These are phyloP conservation scores for Microbotryomycetes sp. DNA, from an alignment of 1,284 basidiomycete genomes.

Conservation along the genomic window DNA sequence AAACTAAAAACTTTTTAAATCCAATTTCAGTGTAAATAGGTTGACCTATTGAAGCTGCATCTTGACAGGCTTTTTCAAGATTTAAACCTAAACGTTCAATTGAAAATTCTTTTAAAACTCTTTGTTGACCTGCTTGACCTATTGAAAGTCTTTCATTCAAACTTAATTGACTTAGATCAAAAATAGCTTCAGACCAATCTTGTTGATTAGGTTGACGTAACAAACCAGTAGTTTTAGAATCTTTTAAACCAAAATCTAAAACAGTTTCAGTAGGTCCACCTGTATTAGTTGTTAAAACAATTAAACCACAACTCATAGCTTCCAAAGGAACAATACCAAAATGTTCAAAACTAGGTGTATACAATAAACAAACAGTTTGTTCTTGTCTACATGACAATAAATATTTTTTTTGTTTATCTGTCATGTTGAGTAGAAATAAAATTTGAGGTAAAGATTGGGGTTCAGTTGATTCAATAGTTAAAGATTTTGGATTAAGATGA, in stretches of 20 bases:
- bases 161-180: conserved; percentile 55
- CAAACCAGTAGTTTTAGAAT: conserved; percentile 53
- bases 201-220: conserved; percentile 56
- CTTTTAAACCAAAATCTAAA: conserved; percentile 48
- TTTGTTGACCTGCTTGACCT: conserved; percentile 51
- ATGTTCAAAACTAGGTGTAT: conserved; percentile 93
- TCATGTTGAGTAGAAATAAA: conserved; percentile 80
- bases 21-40: conserved; percentile 25
- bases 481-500: conserved; percentile 28
- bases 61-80: conserved; percentile 57
- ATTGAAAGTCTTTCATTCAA: conserved; percentile 50
- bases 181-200: conserved; percentile 63
- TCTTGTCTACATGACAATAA: conserved; percentile 56
- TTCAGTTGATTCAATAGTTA: not conserved
- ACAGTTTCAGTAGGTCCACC: conserved; percentile 91
- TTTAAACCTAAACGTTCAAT: conserved; percentile 60
- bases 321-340: conserved; percentile 96
- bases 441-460: conserved; percentile 52
- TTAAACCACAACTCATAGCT: conserved; percentile 85
- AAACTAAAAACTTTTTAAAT: conserved; percentile 18
- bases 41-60: conserved; percentile 30
- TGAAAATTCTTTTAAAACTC: conserved; percentile 57
- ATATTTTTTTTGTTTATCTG: conserved; percentile 64
- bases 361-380: conserved; percentile 66
- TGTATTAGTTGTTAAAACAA: conserved; percentile 78